Evolutionary conservation across 2,329 filamentous ascomycete species (phyloP), one percentile per base, ranked within the genome.

Genomic region (Cytospora chrysosperma): DNA sequence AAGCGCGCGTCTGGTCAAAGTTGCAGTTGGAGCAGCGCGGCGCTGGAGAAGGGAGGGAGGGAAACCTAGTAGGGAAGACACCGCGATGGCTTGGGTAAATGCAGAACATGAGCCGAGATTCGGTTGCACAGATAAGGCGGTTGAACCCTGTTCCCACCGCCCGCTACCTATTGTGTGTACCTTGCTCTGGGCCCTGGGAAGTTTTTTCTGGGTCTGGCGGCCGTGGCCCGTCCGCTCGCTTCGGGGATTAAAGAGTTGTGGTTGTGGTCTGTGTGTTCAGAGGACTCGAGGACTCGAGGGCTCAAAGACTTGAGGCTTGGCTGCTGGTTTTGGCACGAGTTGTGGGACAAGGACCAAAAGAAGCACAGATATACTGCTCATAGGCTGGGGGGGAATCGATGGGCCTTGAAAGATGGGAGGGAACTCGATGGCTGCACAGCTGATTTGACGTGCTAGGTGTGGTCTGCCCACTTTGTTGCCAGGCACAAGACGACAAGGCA

Each of bases 1-100:
- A 76, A 75, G 75, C 75, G 75, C 75, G 74, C 73, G 75, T 75
- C 72, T 75, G 72, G 65, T 55, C 26, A 59, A 40, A 59, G 59
- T n/a, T 37, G 47, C 27, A 28, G 54, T 26, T 34, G 56, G 56
- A 63, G 51, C 40, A 17, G n/a, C 40, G 40, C 40, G 19, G 40
- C 40, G 19, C 40, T 27, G 17, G 30, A 47, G 34, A 55, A 34
- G 32, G 49, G 51, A 34, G 32, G 49, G 51, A 47, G 56, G 52
- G 43, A 63, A 56, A 52, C 30, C 50, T 52, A 37, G 59, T 21
- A 30, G 28, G 40, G 15, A 26, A 61, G 37, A 26, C 51, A 59
- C 61, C 34, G 43, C 34, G 63, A 50, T 32, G 28, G 55, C 30
- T 37, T 55, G 53, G 51, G 61, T 53, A 51, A 51, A 55, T 47